These are phyloP conservation scores for Russula sp. DNA, from an alignment of 768 basidiomycete genomes.

Conservation along the genomic window DNA sequence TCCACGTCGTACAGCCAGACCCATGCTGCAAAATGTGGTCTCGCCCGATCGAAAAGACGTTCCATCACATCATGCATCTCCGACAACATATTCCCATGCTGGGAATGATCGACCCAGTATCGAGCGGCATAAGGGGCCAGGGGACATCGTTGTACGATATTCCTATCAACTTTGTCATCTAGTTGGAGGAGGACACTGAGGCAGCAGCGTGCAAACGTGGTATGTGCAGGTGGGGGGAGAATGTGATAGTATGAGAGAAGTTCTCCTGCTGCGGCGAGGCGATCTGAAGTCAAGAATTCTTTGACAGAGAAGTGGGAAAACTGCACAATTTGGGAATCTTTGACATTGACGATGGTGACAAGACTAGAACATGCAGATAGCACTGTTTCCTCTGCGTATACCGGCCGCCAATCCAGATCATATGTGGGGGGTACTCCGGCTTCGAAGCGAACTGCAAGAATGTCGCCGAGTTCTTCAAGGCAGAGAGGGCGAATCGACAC, in stretches of 20 bases:
- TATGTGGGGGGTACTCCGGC: background rate
- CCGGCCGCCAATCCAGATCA: background rate
- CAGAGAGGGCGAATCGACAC: background rate
- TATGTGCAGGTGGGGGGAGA: constrained; percentile 1
- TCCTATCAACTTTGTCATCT: background rate
- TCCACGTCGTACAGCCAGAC: constrained; percentile 3
- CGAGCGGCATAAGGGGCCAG: background rate
- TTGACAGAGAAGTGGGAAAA: constrained; percentile 17
- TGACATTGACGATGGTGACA: background rate
- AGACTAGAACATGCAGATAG: constrained; percentile 6
- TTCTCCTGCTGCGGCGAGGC: background rate
- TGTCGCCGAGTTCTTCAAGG: constrained; percentile 1
- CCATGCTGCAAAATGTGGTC: constrained; percentile 2
- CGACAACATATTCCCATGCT: background rate
- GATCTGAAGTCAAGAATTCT: constrained; percentile 10
- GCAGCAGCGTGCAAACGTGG: background rate
- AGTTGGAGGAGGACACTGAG: constrained; percentile 4
- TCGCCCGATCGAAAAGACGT: background rate
- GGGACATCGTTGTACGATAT: background rate
- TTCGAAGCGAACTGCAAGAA: constrained; percentile 9
- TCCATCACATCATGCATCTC: background rate
- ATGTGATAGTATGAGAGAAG: constrained; percentile 4
- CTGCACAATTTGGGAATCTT: background rate
- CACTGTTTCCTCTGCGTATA: background rate
- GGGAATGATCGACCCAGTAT: constrained; percentile 5